These are phyloP conservation scores for Croton laevigatus DNA, from an alignment of 441 rosid species.

Conservation along the genomic window DNA sequence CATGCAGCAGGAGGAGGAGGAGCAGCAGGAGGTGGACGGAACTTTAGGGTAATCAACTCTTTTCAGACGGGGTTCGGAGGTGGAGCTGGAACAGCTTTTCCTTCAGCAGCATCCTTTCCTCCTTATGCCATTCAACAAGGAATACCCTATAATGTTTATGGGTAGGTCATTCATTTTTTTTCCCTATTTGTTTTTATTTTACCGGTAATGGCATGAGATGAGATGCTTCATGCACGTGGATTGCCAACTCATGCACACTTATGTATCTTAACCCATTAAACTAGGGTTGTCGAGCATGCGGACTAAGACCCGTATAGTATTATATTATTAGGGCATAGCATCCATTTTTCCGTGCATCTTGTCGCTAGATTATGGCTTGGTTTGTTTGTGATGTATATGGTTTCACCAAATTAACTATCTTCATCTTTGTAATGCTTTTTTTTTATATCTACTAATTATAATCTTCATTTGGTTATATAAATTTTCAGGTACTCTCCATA, in stretches of 20 bases:
- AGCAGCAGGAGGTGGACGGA: conserved; percentile 52
- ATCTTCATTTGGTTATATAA: conserved; percentile 2
- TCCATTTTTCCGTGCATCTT: too few species aligned
- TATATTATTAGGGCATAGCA: too few species aligned
- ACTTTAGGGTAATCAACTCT: conserved; percentile 62
- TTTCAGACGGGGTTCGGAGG: conserved; percentile 77
- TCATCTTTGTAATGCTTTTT: too few species aligned
- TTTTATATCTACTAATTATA: background rate
- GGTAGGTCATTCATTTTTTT: conserved; percentile 30
- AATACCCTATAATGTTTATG: conserved; percentile 75
- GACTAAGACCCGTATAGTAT: background rate
- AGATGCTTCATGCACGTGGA: conserved; percentile 40
- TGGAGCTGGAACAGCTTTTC: conserved; percentile 60
- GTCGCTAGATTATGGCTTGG: too few species aligned
- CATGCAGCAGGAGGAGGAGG: conserved; percentile 7
- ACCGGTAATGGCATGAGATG: background rate
- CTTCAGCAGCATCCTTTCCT: conserved; percentile 75
- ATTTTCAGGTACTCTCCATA: conserved; percentile 72
- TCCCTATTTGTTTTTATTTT: conserved; percentile 8
- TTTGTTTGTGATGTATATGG: too few species aligned
- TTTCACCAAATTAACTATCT: too few species aligned
- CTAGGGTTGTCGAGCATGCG: conserved; percentile 24
- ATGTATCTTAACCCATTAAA: conserved; percentile 12
- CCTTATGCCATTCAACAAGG: conserved; percentile 90
- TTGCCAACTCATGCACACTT: conserved; percentile 47